Conservation (phyloP, 305 asterid species). For the Solanum chacoense region DNA sequence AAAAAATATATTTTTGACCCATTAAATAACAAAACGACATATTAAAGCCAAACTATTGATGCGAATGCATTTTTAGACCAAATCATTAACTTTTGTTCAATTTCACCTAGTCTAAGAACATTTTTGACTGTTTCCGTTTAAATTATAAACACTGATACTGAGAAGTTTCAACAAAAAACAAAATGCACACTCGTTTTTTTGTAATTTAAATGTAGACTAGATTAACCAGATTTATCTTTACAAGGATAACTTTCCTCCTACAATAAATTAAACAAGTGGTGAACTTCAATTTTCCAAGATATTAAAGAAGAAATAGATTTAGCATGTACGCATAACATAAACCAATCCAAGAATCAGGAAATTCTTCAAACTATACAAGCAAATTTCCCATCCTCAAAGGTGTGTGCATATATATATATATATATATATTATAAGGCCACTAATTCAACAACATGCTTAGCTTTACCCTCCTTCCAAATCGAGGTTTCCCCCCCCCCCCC, state of each 20-base stretch:
- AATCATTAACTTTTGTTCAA: too few species aligned
- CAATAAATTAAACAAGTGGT: neutral
- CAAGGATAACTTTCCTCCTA: neutral
- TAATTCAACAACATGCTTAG: neutral
- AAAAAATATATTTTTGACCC: neutral
- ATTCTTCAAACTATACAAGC: constrained; percentile 14
- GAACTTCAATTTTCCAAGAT: neutral
- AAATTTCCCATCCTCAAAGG: constrained; percentile 3
- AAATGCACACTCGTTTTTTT: neutral
- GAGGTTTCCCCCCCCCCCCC: neutral
- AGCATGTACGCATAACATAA: constrained; percentile 11
- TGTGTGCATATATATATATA: neutral
- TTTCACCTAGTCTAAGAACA: neutral
- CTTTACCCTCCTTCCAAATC: neutral
- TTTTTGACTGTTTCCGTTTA: too few species aligned
- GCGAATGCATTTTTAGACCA: neutral
- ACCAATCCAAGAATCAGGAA: constrained; percentile 1
- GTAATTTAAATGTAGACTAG: neutral
- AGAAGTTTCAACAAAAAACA: neutral
- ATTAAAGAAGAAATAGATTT: constrained; percentile 4
- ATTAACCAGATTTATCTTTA: neutral
- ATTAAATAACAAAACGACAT: too few species aligned
- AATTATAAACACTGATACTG: too few species aligned
- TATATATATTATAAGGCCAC: neutral
- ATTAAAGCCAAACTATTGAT: too few species aligned